Evolutionary conservation across 192 early-diverging fungal genomes (phyloP).

Genomic region (Podila clonocystis): DNA sequence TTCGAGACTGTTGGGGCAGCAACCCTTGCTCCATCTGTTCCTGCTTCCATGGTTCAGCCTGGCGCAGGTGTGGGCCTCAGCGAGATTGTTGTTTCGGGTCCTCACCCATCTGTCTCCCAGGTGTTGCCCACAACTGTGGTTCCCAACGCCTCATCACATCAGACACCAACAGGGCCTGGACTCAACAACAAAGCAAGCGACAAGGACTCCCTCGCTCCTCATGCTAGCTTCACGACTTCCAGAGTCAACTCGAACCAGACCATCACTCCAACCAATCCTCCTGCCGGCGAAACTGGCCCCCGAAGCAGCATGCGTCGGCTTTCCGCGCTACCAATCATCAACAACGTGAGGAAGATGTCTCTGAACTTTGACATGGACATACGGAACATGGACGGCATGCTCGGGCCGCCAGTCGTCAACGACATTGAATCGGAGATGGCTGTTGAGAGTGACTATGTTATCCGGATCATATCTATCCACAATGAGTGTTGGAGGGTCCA

Average conservation of each 20-base stretch:
- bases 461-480: slow-evolving; percentile 40
- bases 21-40: background rate
- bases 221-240: background rate
- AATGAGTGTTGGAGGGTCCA: slow-evolving; percentile 42
- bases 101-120: background rate
- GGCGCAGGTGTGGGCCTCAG: background rate
- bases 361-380: slow-evolving; percentile 10
- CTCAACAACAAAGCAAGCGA: background rate
- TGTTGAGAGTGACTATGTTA: slow-evolving; percentile 20
- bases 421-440: background rate
- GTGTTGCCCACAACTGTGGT: background rate
- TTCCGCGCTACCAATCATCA: background rate
- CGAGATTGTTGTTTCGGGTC: background rate
- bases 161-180: background rate
- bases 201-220: background rate
- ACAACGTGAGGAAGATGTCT: background rate
- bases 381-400: slow-evolving; percentile 22
- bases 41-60: background rate
- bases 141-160: background rate
- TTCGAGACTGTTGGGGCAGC: too few species aligned
- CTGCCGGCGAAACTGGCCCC: background rate
- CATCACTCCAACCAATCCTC: background rate
- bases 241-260: background rate
- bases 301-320: background rate
- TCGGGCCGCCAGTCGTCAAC: too few species aligned